Evolutionary conservation across 345 rosid species (phyloP), one percentile per base, ranked within the genome.

Genomic region (Corchorus capsularis): DNA sequence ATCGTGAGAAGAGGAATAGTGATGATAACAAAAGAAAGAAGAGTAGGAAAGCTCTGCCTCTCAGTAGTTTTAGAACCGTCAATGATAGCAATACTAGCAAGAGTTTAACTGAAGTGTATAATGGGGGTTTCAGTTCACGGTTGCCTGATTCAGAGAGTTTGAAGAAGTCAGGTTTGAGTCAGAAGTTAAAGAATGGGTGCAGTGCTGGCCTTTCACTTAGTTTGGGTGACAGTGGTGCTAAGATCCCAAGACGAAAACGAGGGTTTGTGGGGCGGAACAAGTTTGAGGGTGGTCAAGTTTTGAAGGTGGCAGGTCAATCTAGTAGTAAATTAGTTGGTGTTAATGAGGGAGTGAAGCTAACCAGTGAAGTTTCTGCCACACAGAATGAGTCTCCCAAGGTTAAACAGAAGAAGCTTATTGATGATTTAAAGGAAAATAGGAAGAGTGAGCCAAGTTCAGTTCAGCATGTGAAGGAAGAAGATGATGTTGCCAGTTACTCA

Each of bases 231-330:
- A 78, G 86, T 67, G 83, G 59, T 73, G 16, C 83, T 74, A 83
- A 78, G 74, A 86, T 96, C 17, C 99, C 99, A 7, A 93, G 88
- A 84, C 91, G 97, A 6, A 96, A 91, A 76, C 89, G 99, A 1
- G 98, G 89, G 63, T 86, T 86, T 79, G 87, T 89, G 55, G 92
- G 99, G 63, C 87, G 97, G 55, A 92, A 84, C 71, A 93, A 92
- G 80, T 78, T 79, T 69, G 91, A 91, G 80, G 83, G 75, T 70
- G 76, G 79, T 82, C 80, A 71, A 32, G 83, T 59, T 64, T 77
- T 82, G 64, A 89, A 85, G 80, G 75, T 75, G 59, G 82, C 57
- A 22, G 89, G 75, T 65, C 80, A 74, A 39, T 81, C 86, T 59
- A 75, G 63, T 81, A 81, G 83, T 59, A 76, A 75, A 67, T 82